Base-by-base conservation (phyloP, 2,329 filamentous ascomycete species). In the Epichloe sibirici region DNA sequence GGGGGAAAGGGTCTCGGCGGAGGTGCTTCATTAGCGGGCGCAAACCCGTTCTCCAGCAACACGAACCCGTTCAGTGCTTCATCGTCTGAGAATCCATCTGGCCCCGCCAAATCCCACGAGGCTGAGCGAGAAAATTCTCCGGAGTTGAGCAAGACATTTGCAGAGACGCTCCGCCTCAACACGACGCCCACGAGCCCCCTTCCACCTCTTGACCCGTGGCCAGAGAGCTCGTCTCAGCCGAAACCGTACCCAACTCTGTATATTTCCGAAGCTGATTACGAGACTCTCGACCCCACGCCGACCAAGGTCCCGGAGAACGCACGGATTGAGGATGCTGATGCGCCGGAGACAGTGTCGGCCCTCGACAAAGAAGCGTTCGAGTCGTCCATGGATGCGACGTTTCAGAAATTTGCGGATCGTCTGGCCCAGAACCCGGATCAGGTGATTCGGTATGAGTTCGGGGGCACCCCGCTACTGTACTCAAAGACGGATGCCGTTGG, bases 261-360 rank as follows among this genome's bases (percentile, higher is more conserved):
- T 71, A 81, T 91, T 45, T 76, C 85, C 49, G 93, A 97, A 60
- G 91, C 91, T 49, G 91, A 95, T 63, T 95, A 88, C 69, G 93
- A 98, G 68, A 87, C 86, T 4, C 78, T 97, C 28, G 88, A 88
- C 56, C 82, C 58, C 61, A 73, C 64, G 2, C 76, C 78, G 0
- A 55, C 58, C 2, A 76, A 77, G 44, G 75, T 76, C 38, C 74
- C 73, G 55, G 71, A 71, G 13, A 73, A 78, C 53, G 69, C 74
- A 13, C 69, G 72, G 9, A 58, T 71, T 15, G 68, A 71, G 47
- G 68, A 69, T n/a, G 64, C 65, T 1, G 70, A 71, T 52, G 66
- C 68, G 17, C 58, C 67, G 2, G 68, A 71, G 53, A 67, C 68
- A 3, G 51, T 55, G 2, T 71, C 68, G 2, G 59, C 58, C 8